Base-by-base conservation (phyloP, 768 basidiomycete genomes). In the Fistulinella prunicolor region DNA sequence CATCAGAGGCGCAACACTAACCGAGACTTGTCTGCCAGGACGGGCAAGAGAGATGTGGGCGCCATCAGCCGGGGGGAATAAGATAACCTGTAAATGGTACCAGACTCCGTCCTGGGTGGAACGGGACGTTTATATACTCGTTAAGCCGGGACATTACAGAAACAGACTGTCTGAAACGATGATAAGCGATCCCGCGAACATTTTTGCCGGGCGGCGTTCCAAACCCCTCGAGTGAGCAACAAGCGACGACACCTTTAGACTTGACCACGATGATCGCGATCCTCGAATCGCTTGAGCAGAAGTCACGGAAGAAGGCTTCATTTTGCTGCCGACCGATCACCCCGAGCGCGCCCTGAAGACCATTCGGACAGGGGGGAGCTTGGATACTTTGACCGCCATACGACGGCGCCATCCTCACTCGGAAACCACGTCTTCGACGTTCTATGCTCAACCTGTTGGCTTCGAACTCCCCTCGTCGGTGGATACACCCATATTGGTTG, bases 121-220 rank as follows among this genome's bases (percentile, higher is more conserved):
- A 43, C 7, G 20, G 34, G 28, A 29, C 39, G 26, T 20, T 23
- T 42, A 44, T 38, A 42, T 46, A 44, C 37, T 22, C 38, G 26
- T 24, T 26, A n/a, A 43, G 19, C 13, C 19, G 19, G 24, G 44
- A 23, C 21, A 9, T 32, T 34, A 16, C 12, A 52, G 36, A 37
- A 16, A 38, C 12, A 35, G 42, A 17, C 6, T 22, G 35, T 38
- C 29, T 30, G 46, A 40, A 54, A 46, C 34, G 20, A 3, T 40
- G 0, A 24, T 55, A 62, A 64, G 63, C 63, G 63, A 61, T 64
- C 63, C 63, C 63, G 63, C 63, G 63, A 64, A 55, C 54, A 44
- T 62, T 63, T 32, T 32, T 59, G 47, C 58, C 63, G 58, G 52
- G 47, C 63, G 60, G 60, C 38, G 40, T 57, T 56, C 49, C 32